phyloP scores from a whole-genome alignment of 352 stramenopile species.

The Phytophthora brassicae region DNA sequence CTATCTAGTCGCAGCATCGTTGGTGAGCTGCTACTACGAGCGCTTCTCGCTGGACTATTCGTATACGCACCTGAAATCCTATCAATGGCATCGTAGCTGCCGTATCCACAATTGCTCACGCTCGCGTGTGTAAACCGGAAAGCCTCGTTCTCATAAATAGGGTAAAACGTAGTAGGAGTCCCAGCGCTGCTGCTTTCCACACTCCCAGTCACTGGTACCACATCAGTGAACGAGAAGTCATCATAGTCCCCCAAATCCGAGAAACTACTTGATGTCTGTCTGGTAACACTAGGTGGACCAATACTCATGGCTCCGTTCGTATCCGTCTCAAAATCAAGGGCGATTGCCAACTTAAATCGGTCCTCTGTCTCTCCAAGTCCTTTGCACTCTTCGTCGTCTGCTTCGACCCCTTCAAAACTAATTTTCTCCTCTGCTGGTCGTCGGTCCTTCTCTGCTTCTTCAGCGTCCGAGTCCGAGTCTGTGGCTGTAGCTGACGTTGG shows the following conservation, averaged over 20 bases:
- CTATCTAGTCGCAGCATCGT: slow-evolving; percentile 36
- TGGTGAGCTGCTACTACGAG: slow-evolving; percentile 30
- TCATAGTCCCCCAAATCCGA: slow-evolving; percentile 87
- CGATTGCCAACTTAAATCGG: slow-evolving; percentile 54
- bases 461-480: slow-evolving; percentile 38
- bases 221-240: slow-evolving; percentile 75
- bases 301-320: slow-evolving; percentile 35
- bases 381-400: slow-evolving; percentile 34
- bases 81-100: slow-evolving; percentile 44
- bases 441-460: slow-evolving; percentile 25
- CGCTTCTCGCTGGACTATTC: slow-evolving; percentile 40
- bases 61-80: slow-evolving; percentile 31
- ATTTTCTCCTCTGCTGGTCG: slow-evolving; percentile 20
- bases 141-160: slow-evolving; percentile 77
- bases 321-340: slow-evolving; percentile 69
- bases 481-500: slow-evolving; percentile 31
- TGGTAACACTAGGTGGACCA: slow-evolving; percentile 48
- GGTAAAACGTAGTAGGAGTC: slow-evolving; percentile 68
- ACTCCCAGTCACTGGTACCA: slow-evolving; percentile 40
- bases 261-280: slow-evolving; percentile 88
- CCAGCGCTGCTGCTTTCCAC: slow-evolving; percentile 33
- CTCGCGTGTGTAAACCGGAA: slow-evolving; percentile 63
- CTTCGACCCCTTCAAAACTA: slow-evolving; percentile 3
- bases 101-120: slow-evolving; percentile 50
- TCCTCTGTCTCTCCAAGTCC: slow-evolving; percentile 33